Percentiles rank a stretch among this genome's conserved stretches.
Conservation (phyloP, 768 basidiomycete genomes). For the Pisolithus marmoratus region DNA sequence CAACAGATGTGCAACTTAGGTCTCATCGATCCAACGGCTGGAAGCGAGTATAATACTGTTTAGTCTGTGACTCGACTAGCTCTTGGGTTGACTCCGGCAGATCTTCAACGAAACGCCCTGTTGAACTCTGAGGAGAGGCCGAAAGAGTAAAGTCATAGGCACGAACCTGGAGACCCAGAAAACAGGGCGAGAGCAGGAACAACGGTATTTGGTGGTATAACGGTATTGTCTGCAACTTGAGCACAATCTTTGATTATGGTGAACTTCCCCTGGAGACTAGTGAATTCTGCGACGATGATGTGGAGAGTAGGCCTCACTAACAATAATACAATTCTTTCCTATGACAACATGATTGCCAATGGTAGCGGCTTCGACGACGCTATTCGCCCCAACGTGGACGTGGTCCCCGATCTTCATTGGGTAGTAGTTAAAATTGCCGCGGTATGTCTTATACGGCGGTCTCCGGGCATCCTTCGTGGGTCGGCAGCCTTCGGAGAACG, state of each 20-base stretch:
- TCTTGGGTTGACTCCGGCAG: conserved; percentile 95
- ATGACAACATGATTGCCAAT: conserved; percentile 94
- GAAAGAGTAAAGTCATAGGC: neutral
- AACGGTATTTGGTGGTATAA: conserved; percentile 88
- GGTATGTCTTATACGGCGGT: conserved; percentile 86
- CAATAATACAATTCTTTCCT: conserved; percentile 93
- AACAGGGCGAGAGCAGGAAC: conserved; percentile 85
- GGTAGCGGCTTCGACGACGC: conserved; percentile 88
- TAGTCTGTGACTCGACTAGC: conserved; percentile 78
- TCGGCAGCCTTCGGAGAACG: neutral
- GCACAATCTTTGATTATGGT: conserved; percentile 96
- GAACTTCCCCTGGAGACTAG: conserved; percentile 74
- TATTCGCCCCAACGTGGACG: conserved; percentile 87
- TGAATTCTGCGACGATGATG: conserved; percentile 1
- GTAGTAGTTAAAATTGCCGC: conserved; percentile 93
- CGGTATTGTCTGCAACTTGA: conserved; percentile 81
- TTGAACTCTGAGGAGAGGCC: conserved; percentile 1
- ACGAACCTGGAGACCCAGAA: conserved; percentile 81
- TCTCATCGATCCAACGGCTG: conserved; percentile 47
- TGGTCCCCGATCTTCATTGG: conserved; percentile 96
- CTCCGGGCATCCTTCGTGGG: conserved; percentile 28
- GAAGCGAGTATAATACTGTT: conserved; percentile 81
- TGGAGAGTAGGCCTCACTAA: conserved; percentile 32
- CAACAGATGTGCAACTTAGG: too few species aligned
- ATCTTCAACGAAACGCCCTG: conserved; percentile 78